Base-by-base conservation (phyloP, 306 rosid species). In the Gastrolobium villosum region DNA sequence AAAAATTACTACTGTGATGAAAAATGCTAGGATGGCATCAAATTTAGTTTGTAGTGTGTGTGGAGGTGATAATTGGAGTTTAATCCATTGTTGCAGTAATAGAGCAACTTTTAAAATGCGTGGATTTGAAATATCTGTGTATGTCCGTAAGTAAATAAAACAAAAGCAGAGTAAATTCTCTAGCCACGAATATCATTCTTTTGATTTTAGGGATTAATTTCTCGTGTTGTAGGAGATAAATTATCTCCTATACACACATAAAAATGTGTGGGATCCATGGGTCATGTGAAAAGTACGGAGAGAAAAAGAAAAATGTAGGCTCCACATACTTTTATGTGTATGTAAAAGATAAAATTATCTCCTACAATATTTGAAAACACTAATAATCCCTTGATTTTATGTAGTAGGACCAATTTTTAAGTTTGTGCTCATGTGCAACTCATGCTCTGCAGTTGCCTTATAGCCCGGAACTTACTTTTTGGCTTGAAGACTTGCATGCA, bases 401-500 rank as follows among this genome's bases (percentile, higher is more conserved):
- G 14, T 39, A 41, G 41, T 30, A 43, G 72, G 30, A 46, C 10
- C 7, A 20, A 10, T 72, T 41, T 75, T n/a, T 36, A 5, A n/a
- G 48, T 39, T 48, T 82, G 72, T 49, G n/a, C 79, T 73, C 39
- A 72, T 70, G 10, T 61, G 54, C 44, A 43, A 67, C 57, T 44
- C 75, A 69, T 67, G 20, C 65, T 83, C 28, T 90, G 84, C 89
- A 94, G 99, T 79, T 92, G 99, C 82, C 99, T 92, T 71, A 90
- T 92, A 85, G 84, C 88, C 10, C 84, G 89, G 50, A 92, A 87
- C 88, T 89, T 94, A 61, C 95, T 94, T 83, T 75, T 90, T 88
- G 95, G 93, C 59, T 85, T 94, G 80, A 92, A 82, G 87, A 94
- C 95, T 75, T 94, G 99, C 88, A 34, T 60, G 65, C 97, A 94